Base-by-base conservation (phyloP, 1,139 yeast genomes). In the Diutina sp. region DNA sequence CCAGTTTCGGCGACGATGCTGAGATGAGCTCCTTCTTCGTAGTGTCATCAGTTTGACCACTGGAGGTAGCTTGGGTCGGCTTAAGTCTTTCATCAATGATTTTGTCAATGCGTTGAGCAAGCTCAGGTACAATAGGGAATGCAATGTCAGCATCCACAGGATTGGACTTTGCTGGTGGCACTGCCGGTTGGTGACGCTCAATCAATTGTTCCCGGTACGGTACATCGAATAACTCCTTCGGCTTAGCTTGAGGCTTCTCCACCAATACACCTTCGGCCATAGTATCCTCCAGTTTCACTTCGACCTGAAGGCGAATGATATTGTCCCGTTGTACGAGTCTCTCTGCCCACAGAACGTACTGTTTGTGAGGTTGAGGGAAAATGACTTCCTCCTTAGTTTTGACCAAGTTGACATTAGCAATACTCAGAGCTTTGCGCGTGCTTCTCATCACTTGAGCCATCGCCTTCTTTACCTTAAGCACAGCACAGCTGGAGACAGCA, bases 381-480 rank as follows among this genome's bases (percentile, higher is more conserved):
- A 75, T 69, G 21, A 76, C 65, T 53, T 74, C 78, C 48, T 76
- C 80, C 57, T 72, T 73, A 1, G 79, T 69, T 58, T 72, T 74
- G 12, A 69, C 62, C 44, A 72, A 62, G 56, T 74, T 72, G 14
- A 71, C 64, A 59, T 71, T 74, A 56, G 76, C 69, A 16, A 75
- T 72, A 28, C 70, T 69, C 4, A 81, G 76, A 0, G 75, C 73
- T 62, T 83, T 83, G 61, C 87, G 71, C 0, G 84, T 79, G 5
- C 85, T 78, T 60, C 87, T 72, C 61, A 80, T 73, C 55, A 83
- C 70, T 61, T 79, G 80, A 0, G 84, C 74, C 6, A 83, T 79
- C 18, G 82, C 81, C 64, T 84, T 84, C 63, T 83, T 84, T 3
- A 85, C 80, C 62, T 82, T 84, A 59, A 76, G 73, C 9, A 87